A percentile compares a stretch with the other conserved stretches of the same genome.
Conservation (phyloP, 2,329 filamentous ascomycete genomes). For the Sordariomycetes sp. region DNA sequence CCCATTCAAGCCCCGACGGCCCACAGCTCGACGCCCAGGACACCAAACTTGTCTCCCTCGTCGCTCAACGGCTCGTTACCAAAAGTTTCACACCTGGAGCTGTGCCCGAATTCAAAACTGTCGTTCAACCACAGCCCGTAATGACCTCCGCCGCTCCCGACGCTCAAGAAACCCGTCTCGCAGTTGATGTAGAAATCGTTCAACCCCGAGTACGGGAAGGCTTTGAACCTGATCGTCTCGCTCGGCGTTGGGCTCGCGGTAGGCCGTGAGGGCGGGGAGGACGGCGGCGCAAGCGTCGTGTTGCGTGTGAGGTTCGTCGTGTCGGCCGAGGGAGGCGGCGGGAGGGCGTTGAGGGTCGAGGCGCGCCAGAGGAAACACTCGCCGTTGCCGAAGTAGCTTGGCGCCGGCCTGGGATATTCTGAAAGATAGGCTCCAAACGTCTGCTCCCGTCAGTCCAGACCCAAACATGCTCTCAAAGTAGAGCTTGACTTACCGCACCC, state of each 20-base stretch:
- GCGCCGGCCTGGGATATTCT: conserved; percentile 69
- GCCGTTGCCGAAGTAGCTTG: conserved; percentile 90
- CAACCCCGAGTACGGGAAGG: conserved; percentile 89
- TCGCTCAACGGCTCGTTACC: conserved; percentile 92
- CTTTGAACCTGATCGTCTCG: conserved; percentile 86
- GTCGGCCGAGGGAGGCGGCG: conserved; percentile 42
- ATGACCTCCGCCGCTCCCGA: conserved; percentile 81
- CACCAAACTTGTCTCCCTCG: conserved; percentile 83
- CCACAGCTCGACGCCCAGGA: conserved; percentile 90
- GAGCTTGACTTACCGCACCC: conserved; percentile 54
- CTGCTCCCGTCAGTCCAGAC: conserved; percentile 21
- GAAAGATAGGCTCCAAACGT: conserved; percentile 92
- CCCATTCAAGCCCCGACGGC: conserved; percentile 61
- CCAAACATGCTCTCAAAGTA: too few species aligned
- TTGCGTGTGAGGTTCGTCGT: conserved; percentile 36
- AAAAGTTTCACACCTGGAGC: conserved; percentile 79
- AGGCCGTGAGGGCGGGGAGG: conserved; percentile 15
- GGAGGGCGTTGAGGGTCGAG: conserved; percentile 45
- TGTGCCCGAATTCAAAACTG: conserved; percentile 73
- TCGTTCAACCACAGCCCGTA: conserved; percentile 94
- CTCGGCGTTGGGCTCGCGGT: conserved; percentile 38
- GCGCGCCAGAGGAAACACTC: conserved; percentile 74
- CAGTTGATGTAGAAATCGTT: conserved; percentile 98
- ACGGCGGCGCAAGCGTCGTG: conserved; percentile 22
- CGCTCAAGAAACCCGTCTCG: conserved; percentile 72